Percentiles rank a stretch among this genome's conserved stretches.
phyloP scores from a whole-genome alignment of 2,329 filamentous ascomycete genomes.

The Monosporascus sp. region DNA sequence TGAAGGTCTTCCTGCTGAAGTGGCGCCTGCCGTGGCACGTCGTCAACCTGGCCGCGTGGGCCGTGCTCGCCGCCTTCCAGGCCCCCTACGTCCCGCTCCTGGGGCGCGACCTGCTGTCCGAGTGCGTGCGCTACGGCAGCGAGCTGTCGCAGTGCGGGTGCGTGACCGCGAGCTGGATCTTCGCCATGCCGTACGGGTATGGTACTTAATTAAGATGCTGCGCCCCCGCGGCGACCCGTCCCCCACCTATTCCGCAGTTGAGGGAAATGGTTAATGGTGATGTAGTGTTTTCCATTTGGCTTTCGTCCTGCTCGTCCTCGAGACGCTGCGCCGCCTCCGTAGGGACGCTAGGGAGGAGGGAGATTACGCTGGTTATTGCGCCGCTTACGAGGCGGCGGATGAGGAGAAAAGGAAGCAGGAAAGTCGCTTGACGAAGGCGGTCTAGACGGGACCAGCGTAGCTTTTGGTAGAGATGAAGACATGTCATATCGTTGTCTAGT shows the following conservation, averaged over 20 bases:
- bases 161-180: constrained; percentile 2
- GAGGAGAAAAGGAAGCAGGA: too few relatives aligned
- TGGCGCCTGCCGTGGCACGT: neutral
- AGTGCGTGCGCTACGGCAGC: constrained; percentile 1
- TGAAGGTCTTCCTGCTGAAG: neutral
- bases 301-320: neutral
- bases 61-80: neutral
- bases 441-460: too few relatives aligned
- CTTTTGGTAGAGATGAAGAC: too few relatives aligned
- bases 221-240: neutral
- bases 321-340: neutral
- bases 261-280: neutral
- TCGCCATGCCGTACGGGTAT: neutral
- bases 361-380: too few relatives aligned
- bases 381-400: too few relatives aligned
- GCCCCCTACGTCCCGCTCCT: neutral
- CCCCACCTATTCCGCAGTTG: neutral
- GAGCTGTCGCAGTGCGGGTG: constrained; percentile 1
- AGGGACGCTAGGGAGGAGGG: too few relatives aligned
- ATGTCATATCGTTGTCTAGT: too few relatives aligned
- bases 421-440: too few relatives aligned
- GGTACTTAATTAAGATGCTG: neutral
- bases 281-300: neutral
- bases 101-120: neutral
- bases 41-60: neutral